phyloP scores from a whole-genome alignment of 2,329 filamentous ascomycete species.

The Byssochlamys sp. region DNA sequence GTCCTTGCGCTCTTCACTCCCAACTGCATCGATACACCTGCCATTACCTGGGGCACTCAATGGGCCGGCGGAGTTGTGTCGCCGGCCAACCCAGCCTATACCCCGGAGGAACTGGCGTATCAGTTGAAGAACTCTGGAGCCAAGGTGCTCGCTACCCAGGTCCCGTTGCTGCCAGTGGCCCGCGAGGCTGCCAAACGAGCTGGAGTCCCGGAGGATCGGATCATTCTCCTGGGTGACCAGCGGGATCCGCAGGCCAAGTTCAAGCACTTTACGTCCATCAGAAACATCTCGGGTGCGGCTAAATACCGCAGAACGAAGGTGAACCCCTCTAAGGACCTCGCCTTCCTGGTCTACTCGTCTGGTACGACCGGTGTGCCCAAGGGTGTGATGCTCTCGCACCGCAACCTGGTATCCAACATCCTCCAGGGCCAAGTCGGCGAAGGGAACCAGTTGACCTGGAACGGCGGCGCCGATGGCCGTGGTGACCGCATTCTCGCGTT shows the following conservation, averaged over 20 bases:
- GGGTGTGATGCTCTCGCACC: conserved; percentile 76
- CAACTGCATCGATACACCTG: conserved; percentile 74
- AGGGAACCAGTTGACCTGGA: conserved; percentile 45
- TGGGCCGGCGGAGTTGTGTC: conserved; percentile 76
- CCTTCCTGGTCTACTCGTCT: conserved; percentile 78
- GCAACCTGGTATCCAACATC: conserved; percentile 70
- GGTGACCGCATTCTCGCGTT: conserved; percentile 69
- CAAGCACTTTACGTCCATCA: conserved; percentile 64
- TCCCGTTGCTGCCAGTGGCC: conserved; percentile 55
- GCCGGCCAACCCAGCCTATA: conserved; percentile 85
- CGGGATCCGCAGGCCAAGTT: conserved; percentile 48
- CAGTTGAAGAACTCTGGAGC: conserved; percentile 72
- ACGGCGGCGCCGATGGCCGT: conserved; percentile 50
- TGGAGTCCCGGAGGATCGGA: conserved; percentile 60
- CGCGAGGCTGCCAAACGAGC: conserved; percentile 58
- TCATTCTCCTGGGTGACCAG: conserved; percentile 62
- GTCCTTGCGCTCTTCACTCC: conserved; percentile 74
- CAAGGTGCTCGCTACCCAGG: conserved; percentile 65
- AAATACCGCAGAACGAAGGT: conserved; percentile 54
- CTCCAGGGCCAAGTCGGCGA: conserved; percentile 49
- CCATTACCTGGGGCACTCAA: conserved; percentile 65
- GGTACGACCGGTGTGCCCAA: conserved; percentile 89
- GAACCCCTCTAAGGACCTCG: conserved; percentile 61
- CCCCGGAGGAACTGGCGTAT: conserved; percentile 69
- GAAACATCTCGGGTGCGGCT: conserved; percentile 52